These are phyloP conservation scores for Amphibolis antarctica DNA, from an alignment of 106 monocot species.

Conservation along the genomic window DNA sequence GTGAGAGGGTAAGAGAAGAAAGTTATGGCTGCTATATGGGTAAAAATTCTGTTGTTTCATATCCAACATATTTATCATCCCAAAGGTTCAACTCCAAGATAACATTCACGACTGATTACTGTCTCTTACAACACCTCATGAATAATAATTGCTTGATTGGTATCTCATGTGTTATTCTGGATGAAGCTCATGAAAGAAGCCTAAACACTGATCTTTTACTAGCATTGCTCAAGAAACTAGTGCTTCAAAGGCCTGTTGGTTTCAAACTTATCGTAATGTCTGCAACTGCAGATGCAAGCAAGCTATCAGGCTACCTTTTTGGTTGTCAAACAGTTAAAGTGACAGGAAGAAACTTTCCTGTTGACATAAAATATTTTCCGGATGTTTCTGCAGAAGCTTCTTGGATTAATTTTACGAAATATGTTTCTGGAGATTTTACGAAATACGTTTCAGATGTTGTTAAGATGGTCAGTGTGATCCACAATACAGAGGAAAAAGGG, in stretches of 20 bases:
- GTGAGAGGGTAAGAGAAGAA: constrained; percentile 71
- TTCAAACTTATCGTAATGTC: constrained; percentile 90
- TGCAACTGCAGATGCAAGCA: constrained; percentile 83
- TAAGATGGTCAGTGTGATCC: constrained; percentile 56
- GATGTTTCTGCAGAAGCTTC: constrained; percentile 30
- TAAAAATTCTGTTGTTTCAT: constrained; percentile 32
- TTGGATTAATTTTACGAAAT: constrained; percentile 11
- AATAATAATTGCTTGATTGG: constrained; percentile 33
- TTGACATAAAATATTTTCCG: constrained; percentile 77
- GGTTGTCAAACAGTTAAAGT: constrained; percentile 60
- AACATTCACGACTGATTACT: constrained; percentile 81
- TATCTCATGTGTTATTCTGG: constrained; percentile 68
- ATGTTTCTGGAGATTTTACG: constrained; percentile 17
- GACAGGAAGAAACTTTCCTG: constrained; percentile 76
- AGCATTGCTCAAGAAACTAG: constrained; percentile 62
- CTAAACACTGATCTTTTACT: constrained; percentile 84
- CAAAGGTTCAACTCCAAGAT: constrained; percentile 36
- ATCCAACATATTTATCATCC: constrained; percentile 37
- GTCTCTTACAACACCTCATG: constrained; percentile 75
- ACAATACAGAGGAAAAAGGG: constrained; percentile 57
- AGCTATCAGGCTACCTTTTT: constrained; percentile 65
- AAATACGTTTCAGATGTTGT: constrained; percentile 71
- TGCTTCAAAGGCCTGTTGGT: constrained; percentile 49
- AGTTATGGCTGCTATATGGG: constrained; percentile 55
- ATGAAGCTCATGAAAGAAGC: constrained; percentile 99